Percentiles rank a stretch among this genome's conserved stretches.
Evolutionary conservation across 2,329 filamentous ascomycete genomes (phyloP).

Genomic region (Zelopaecilomyces penicillatus): DNA sequence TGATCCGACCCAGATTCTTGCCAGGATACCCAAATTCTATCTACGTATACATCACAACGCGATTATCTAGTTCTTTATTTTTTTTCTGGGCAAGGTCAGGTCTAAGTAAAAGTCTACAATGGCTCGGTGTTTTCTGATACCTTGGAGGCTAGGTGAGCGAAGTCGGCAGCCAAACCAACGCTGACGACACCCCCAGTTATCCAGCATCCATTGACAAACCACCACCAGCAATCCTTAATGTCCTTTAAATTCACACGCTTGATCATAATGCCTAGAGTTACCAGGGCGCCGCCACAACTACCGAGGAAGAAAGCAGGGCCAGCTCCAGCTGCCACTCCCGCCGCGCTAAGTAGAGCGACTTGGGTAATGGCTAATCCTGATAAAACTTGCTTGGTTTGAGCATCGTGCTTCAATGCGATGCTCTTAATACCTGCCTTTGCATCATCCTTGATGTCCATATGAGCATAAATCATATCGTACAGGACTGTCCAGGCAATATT

Average conservation of each 20-base stretch:
- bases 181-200: slow-evolving; percentile 57
- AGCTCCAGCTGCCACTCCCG: slow-evolving; percentile 59
- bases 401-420: slow-evolving; percentile 72
- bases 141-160: slow-evolving; percentile 32
- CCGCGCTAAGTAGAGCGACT: slow-evolving; percentile 59
- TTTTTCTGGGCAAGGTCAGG: slow-evolving; percentile 16
- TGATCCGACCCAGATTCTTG: too few relatives aligned
- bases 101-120: slow-evolving; percentile 25
- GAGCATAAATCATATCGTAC: slow-evolving; percentile 90
- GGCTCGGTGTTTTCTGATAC: too few relatives aligned
- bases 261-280: slow-evolving; percentile 59
- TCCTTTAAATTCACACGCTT: slow-evolving; percentile 56
- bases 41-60: background rate
- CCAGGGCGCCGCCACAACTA: slow-evolving; percentile 56
- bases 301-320: slow-evolving; percentile 61
- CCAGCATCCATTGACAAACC: slow-evolving; percentile 65
- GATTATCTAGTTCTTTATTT: background rate
- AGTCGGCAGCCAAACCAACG: slow-evolving; percentile 50
- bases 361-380: slow-evolving; percentile 62
- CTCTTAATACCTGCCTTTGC: slow-evolving; percentile 81
- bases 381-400: slow-evolving; percentile 68
- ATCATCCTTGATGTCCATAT: slow-evolving; percentile 85
- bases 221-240: slow-evolving; percentile 66
- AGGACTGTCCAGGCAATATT: slow-evolving; percentile 81
- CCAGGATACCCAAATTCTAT: too few relatives aligned